These are phyloP conservation scores for Alloteropsis semialata DNA, from an alignment of 176 grass and related monocot species.

Conservation along the genomic window DNA sequence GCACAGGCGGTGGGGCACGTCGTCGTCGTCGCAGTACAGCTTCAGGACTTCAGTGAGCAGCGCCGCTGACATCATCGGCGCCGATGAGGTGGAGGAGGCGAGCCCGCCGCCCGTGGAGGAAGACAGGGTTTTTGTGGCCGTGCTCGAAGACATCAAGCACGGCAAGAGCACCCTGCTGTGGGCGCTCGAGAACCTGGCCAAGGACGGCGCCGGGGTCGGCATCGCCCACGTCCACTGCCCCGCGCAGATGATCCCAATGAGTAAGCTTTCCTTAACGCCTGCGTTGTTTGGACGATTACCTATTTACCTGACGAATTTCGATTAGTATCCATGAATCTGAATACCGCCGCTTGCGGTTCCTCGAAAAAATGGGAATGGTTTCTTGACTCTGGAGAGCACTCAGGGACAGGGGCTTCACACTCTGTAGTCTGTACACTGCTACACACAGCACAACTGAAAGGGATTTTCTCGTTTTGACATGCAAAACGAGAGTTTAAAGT, in stretches of 20 bases:
- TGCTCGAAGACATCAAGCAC: slow-evolving; percentile 27
- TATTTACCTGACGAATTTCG: neutral
- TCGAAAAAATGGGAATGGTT: neutral
- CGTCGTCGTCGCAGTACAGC: slow-evolving; percentile 20
- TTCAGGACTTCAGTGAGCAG: slow-evolving; percentile 29
- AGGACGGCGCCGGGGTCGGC: slow-evolving; percentile 11
- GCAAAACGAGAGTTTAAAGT: neutral
- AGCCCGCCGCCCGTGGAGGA: slow-evolving; percentile 3
- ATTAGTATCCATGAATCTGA: neutral
- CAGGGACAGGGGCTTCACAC: neutral
- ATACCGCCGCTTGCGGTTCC: neutral
- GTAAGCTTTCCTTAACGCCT: neutral
- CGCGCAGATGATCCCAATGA: slow-evolving; percentile 41
- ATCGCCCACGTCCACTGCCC: slow-evolving; percentile 59
- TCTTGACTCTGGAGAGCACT: neutral
- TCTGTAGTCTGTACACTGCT: neutral
- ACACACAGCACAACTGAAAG: neutral
- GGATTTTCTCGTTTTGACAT: neutral
- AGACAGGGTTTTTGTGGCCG: slow-evolving; percentile 49
- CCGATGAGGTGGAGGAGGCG: slow-evolving; percentile 13
- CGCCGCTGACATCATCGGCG: neutral
- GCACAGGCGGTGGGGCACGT: slow-evolving; percentile 5
- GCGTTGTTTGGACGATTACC: neutral
- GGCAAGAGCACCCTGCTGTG: slow-evolving; percentile 57
- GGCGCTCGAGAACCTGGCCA: slow-evolving; percentile 49